A percentile compares a stretch with the other conserved stretches of the same genome.
phyloP scores from a whole-genome alignment of 148 eudicot species.

The Pouteria glomerata region DNA sequence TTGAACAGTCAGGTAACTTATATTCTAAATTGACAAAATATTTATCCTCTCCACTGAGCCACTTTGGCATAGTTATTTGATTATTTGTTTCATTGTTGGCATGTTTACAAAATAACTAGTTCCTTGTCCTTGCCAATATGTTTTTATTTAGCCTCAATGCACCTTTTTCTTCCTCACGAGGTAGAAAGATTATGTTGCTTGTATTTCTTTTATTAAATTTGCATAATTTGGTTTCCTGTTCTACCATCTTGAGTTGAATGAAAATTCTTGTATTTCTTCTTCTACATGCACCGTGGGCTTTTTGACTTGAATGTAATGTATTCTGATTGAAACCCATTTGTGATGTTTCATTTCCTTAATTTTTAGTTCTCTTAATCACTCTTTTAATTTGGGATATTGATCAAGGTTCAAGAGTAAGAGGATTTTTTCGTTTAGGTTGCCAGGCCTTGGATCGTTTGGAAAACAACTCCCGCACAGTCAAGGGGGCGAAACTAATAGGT shows the following conservation, averaged over 20 bases:
- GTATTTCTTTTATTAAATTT: not conserved
- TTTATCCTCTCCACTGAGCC: not conserved
- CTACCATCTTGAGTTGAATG: not conserved
- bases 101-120: too few relatives aligned
- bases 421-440: constrained; percentile 49
- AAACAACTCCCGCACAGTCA: constrained; percentile 69
- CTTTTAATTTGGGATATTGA: not conserved
- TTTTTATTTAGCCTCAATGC: not conserved
- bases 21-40: constrained; percentile 4
- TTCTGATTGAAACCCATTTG: not conserved
- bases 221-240: not conserved
- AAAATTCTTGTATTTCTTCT: too few relatives aligned
- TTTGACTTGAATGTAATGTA: not conserved
- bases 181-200: not conserved
- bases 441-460: constrained; percentile 75
- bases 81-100: not conserved
- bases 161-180: not conserved
- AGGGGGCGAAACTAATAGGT: constrained; percentile 78
- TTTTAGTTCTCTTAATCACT: not conserved
- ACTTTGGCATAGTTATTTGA: not conserved
- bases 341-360: not conserved
- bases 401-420: not conserved
- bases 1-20: constrained; percentile 37
- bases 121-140: not conserved
- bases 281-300: not conserved